Evolutionary conservation across 2,329 filamentous ascomycete genomes (phyloP), one percentile per base, ranked within the genome.

Genomic region (Cytospora leucostoma): DNA sequence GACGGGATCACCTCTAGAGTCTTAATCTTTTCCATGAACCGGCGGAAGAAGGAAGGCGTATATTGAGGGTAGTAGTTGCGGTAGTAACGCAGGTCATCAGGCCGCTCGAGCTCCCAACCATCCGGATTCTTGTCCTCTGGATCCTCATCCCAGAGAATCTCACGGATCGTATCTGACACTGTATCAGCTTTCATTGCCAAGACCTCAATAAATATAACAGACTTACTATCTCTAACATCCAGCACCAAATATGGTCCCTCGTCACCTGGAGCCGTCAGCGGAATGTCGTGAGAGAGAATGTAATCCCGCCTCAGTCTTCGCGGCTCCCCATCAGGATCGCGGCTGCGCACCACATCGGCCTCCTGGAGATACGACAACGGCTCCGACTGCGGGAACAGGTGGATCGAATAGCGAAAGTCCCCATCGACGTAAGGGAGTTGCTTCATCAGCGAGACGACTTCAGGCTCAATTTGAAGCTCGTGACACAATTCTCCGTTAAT

Each of bases 321-420:
- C 49, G 49, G 49, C 10, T 13, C 19, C 49, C 19, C 49, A 32
- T 21, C 49, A 13, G 49, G 49, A 51, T 51, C 49, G 49, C 49
- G 49, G 49, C 49, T 51, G 49, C 49, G 49, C 21, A 32, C 49
- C 21, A 51, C 4, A 32, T 51, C 49, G 3, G 15, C 27, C 32
- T 51, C 49, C 13, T 51, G 49, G 49, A 51, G 49, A 51, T 51
- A 51, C 49, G 19, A 51, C 49, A 51, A 32, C 21, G 49, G 49
- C 49, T 51, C 49, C 19, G 49, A 51, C 19, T 51, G 19, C 13
- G 49, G 49, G 49, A 15, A 32, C 19, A 51, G 21, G 27, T 51
- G 49, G 13, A 51, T 12, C 10, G 13, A 21, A 32, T 51, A 51
- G 17, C 49, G 49, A 15, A 21, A 51, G 49, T 51, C 19, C 49